Conservation (phyloP, 2,329 filamentous ascomycete genomes). For the Penicillium expansum region DNA sequence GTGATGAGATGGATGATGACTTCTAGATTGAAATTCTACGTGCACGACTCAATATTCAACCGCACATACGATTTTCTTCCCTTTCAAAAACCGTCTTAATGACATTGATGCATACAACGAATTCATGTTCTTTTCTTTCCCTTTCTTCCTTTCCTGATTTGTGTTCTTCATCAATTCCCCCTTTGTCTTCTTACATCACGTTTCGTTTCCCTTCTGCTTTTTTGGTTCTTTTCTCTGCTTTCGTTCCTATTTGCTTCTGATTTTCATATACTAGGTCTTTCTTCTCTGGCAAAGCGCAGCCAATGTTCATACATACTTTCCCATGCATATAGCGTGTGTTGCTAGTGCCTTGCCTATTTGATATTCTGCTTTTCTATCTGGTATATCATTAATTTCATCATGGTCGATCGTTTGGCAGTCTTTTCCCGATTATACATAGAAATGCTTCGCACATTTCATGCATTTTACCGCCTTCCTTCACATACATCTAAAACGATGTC, state of each 20-base stretch:
- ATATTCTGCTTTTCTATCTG: background rate
- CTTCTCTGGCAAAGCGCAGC: background rate
- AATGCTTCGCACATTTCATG: too few species aligned
- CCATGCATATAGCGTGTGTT: background rate
- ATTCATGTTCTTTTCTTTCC: background rate
- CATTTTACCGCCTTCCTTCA: too few species aligned
- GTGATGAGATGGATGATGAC: conserved; percentile 54
- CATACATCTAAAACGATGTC: too few species aligned
- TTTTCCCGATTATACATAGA: background rate
- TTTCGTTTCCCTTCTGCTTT: background rate
- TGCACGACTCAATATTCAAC: background rate
- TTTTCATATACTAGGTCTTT: background rate
- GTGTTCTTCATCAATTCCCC: background rate
- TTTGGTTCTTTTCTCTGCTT: background rate
- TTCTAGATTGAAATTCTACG: conserved; percentile 19
- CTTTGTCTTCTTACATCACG: background rate
- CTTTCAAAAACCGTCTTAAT: conserved; percentile 1
- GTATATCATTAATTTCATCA: background rate
- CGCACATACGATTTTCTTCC: background rate
- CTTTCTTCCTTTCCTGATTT: background rate
- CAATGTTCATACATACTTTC: background rate
- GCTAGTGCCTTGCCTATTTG: background rate
- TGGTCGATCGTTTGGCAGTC: background rate
- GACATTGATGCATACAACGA: conserved; percentile 8
- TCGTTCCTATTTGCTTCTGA: background rate